These are phyloP conservation scores for Chrysochromulina parva DNA, from an alignment of 78 protist genomes.

Conservation along the genomic window DNA sequence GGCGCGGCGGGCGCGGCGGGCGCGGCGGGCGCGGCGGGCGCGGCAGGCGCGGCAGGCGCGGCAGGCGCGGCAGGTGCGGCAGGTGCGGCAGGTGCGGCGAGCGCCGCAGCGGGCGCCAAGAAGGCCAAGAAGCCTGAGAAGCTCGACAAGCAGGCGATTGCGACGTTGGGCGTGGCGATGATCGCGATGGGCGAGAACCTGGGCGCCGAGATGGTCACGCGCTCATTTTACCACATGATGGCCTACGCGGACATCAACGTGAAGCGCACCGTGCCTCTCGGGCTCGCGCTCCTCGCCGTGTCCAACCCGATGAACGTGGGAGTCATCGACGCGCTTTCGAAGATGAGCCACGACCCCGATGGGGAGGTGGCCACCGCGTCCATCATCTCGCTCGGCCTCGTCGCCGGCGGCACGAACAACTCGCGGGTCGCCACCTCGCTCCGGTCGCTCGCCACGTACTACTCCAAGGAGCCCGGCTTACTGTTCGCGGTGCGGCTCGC, in stretches of 20 bases:
- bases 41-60: no score
- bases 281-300: constrained; percentile 83
- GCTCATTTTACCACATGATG: constrained; percentile 87
- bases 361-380: constrained; percentile 63
- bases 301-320: constrained; percentile 70
- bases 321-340: constrained; percentile 53
- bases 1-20: no score
- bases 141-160: constrained; percentile 53
- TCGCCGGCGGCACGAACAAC: constrained; percentile 96
- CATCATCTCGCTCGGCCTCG: constrained; percentile 76
- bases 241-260: constrained; percentile 28
- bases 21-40: no score
- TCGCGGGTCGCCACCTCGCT: constrained; percentile 88
- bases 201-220: constrained; percentile 88
- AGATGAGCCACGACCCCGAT: constrained; percentile 92
- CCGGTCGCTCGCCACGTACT: constrained; percentile 52
- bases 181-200: constrained; percentile 96
- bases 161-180: constrained; percentile 89
- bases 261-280: constrained; percentile 91
- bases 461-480: constrained; percentile 42
- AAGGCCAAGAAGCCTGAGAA: constrained; percentile 16
- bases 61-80: no score
- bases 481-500: constrained; percentile 45
- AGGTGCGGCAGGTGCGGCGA: not conserved
- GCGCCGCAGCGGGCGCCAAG: not conserved